Percentiles rank a stretch among this genome's conserved stretches.
phyloP scores from a whole-genome alignment of 768 basidiomycete species.

The Lactarius pseudohatsudake region DNA sequence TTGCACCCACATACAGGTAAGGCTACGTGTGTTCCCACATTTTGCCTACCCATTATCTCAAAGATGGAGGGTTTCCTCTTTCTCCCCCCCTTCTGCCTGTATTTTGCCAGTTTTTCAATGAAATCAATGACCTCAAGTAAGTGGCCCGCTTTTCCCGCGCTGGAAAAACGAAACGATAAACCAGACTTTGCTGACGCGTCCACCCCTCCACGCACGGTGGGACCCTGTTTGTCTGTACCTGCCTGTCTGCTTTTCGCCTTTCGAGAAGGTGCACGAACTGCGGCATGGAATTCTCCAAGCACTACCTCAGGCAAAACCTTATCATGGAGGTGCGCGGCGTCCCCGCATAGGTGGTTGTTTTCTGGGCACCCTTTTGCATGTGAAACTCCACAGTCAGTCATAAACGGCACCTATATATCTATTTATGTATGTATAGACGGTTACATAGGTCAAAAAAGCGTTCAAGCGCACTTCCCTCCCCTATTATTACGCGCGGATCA shows the following conservation, averaged over 20 bases:
- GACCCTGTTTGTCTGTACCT: conserved; percentile 11
- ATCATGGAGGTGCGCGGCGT: conserved; percentile 44
- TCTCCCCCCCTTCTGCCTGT: neutral
- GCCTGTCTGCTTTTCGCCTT: neutral
- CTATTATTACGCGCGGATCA: neutral
- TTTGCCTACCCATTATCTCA: conserved; percentile 16
- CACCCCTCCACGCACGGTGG: neutral
- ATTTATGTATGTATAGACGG: neutral
- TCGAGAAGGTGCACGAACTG: conserved; percentile 40
- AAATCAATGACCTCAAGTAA: conserved; percentile 40
- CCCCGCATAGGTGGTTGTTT: conserved; percentile 33
- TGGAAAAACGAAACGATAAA: neutral
- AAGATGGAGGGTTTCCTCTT: conserved; percentile 7
- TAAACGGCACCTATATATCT: neutral
- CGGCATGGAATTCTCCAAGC: conserved; percentile 43
- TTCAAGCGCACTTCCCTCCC: neutral
- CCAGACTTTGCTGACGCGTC: conserved; percentile 11
- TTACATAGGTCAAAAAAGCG: neutral
- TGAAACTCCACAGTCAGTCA: neutral
- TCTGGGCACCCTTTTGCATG: neutral
- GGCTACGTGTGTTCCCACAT: conserved; percentile 21
- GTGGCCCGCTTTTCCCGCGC: conserved; percentile 20
- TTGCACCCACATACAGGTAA: conserved; percentile 44
- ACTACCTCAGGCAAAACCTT: conserved; percentile 41
- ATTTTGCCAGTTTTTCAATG: conserved; percentile 41